Percentiles rank a stretch among this genome's conserved stretches.
Conservation (phyloP, 805 yeast species). For the Saturnispora besseyi region DNA sequence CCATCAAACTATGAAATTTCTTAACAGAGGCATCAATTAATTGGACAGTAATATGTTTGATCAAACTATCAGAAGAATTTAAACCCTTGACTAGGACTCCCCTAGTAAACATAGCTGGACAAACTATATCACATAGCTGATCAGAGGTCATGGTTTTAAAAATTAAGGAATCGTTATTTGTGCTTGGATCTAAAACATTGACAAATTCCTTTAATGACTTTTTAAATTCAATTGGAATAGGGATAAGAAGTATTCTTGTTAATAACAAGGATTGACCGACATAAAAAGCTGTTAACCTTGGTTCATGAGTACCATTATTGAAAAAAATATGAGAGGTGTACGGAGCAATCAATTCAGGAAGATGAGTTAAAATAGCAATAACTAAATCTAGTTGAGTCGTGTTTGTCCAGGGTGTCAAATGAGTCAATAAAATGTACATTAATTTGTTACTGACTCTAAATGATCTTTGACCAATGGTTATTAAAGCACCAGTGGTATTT, state of each 20-base stretch:
- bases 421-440: slow-evolving; percentile 50
- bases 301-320: slow-evolving; percentile 67
- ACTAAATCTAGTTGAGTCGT: slow-evolving; percentile 49
- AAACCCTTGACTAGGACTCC: slow-evolving; percentile 51
- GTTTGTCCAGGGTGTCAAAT: slow-evolving; percentile 77
- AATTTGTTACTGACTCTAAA: slow-evolving; percentile 63
- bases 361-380: slow-evolving; percentile 37
- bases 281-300: slow-evolving; percentile 76
- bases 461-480: slow-evolving; percentile 39
- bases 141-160: slow-evolving; percentile 11
- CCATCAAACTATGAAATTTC: slow-evolving; percentile 39
- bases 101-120: slow-evolving; percentile 59
- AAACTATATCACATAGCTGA: slow-evolving; percentile 43
- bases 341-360: slow-evolving; percentile 69
- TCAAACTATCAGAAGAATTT: slow-evolving; percentile 37
- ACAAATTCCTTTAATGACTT: slow-evolving; percentile 9
- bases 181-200: slow-evolving; percentile 5
- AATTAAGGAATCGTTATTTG: neutral
- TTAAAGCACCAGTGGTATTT: slow-evolving; percentile 31
- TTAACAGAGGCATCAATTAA: slow-evolving; percentile 44
- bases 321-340: slow-evolving; percentile 48
- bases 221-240: slow-evolving; percentile 38
- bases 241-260: slow-evolving; percentile 48
- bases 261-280: slow-evolving; percentile 60
- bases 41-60: slow-evolving; percentile 59